Conservation (phyloP, 805 yeast genomes). For the Yarrowia sp. region DNA sequence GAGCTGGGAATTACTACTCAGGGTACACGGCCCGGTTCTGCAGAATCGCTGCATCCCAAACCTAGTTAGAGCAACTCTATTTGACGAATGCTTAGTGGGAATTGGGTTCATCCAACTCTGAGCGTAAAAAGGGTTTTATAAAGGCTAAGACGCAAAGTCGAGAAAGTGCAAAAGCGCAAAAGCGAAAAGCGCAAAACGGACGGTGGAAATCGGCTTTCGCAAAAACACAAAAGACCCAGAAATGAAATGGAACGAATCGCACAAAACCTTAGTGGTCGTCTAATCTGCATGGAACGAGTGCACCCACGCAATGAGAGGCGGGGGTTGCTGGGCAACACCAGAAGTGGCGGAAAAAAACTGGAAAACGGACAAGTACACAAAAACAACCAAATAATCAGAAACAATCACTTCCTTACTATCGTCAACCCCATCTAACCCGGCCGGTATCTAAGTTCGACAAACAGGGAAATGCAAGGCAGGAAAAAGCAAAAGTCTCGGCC, state of each 20-base stretch:
- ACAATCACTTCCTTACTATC: no score
- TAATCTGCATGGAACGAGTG: slow-evolving; percentile 27
- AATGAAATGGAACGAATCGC: slow-evolving; percentile 23
- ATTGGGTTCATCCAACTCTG: neutral
- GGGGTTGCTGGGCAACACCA: no score
- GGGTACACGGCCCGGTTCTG: slow-evolving; percentile 34
- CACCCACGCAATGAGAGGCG: neutral
- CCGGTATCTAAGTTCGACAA: slow-evolving; percentile 16
- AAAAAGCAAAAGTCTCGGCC: slow-evolving; percentile 14
- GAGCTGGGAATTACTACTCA: neutral
- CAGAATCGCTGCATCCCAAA: slow-evolving; percentile 34
- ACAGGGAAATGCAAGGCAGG: slow-evolving; percentile 18
- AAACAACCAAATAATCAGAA: no score
- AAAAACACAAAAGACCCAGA: slow-evolving; percentile 13
- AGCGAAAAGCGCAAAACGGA: neutral
- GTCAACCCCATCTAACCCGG: neutral
- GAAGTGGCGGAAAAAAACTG: neutral
- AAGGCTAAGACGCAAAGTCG: neutral
- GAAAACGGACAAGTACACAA: neutral
- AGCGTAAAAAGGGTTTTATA: slow-evolving; percentile 1
- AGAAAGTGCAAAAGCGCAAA: neutral
- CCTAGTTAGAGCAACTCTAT: slow-evolving; percentile 6
- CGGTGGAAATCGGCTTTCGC: neutral
- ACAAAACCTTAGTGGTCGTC: slow-evolving; percentile 5
- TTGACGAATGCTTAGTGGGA: slow-evolving; percentile 1